Evolutionary conservation across 1,139 yeast species (phyloP).

Genomic region (Sugiyamaella pinicola): DNA sequence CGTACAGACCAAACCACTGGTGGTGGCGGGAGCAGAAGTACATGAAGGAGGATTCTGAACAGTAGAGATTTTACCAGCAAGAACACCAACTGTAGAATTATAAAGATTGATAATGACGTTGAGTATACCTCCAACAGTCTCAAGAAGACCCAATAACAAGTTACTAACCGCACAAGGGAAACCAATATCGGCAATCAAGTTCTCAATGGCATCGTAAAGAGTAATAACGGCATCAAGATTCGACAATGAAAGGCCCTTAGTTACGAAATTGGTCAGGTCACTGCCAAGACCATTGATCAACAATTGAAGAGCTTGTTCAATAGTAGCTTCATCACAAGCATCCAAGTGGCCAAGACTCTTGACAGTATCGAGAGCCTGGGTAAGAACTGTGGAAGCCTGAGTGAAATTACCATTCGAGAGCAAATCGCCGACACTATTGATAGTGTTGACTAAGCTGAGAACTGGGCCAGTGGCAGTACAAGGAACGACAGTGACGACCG

Average conservation of each 20-base stretch:
- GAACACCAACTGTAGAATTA: not conserved
- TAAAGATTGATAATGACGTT: not conserved
- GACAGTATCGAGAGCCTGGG: constrained; percentile 11
- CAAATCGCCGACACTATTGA: constrained; percentile 13
- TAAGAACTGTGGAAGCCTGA: constrained; percentile 4
- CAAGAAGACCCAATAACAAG: constrained; percentile 6
- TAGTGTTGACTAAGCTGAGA: constrained; percentile 10
- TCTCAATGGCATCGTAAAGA: constrained; percentile 9
- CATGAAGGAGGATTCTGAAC: constrained; percentile 2
- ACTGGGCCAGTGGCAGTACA: constrained; percentile 16
- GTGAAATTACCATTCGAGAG: constrained; percentile 10
- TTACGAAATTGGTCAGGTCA: not conserved
- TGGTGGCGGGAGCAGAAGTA: not conserved
- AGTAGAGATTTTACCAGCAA: constrained; percentile 6
- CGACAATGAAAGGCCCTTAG: constrained; percentile 5
- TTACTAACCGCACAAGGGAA: constrained; percentile 11
- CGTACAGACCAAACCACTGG: not conserved
- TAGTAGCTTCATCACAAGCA: constrained; percentile 16
- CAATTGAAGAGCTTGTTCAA: constrained; percentile 5
- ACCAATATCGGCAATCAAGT: constrained; percentile 10
- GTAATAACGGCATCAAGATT: constrained; percentile 13
- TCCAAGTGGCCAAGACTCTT: constrained; percentile 3
- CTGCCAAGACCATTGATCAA: constrained; percentile 6
- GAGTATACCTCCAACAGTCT: not conserved
- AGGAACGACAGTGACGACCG: constrained; percentile 6